phyloP scores from a whole-genome alignment of 768 basidiomycete species.

The Phylloporus sp. region DNA sequence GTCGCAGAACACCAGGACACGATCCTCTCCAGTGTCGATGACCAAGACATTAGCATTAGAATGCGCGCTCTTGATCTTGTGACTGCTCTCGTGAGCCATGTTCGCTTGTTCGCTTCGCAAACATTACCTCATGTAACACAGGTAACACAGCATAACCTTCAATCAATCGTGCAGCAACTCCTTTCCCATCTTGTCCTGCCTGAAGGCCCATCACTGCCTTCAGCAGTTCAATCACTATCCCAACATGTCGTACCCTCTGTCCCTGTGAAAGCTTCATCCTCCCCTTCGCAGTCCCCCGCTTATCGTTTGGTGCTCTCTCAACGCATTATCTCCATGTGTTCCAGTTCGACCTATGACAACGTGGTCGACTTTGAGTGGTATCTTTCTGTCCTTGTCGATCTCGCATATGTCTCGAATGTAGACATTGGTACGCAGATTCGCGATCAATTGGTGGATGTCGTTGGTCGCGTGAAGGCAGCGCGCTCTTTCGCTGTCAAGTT shows the following conservation, averaged over 20 bases:
- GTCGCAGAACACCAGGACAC: constrained; percentile 90
- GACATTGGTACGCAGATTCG: constrained; percentile 74
- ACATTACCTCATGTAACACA: constrained; percentile 28
- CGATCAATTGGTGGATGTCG: constrained; percentile 83
- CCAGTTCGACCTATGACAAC: constrained; percentile 79
- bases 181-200: constrained; percentile 76
- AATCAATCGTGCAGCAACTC: constrained; percentile 86
- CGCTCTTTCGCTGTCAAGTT: constrained; percentile 79
- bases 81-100: constrained; percentile 75
- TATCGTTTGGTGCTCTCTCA: constrained; percentile 84
- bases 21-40: constrained; percentile 84
- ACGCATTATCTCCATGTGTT: constrained; percentile 82
- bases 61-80: constrained; percentile 94
- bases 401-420: constrained; percentile 82
- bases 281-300: constrained; percentile 70
- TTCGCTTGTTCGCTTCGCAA: neutral
- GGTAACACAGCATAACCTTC: constrained; percentile 82
- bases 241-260: constrained; percentile 48
- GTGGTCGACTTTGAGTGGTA: constrained; percentile 97
- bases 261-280: constrained; percentile 35
- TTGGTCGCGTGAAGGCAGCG: constrained; percentile 72
- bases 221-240: constrained; percentile 50
- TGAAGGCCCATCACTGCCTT: constrained; percentile 50
- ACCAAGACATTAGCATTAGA: constrained; percentile 92
- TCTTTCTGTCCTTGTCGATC: constrained; percentile 88